phyloP scores from a whole-genome alignment of 2,329 filamentous ascomycete genomes.

The Phoma sp. region DNA sequence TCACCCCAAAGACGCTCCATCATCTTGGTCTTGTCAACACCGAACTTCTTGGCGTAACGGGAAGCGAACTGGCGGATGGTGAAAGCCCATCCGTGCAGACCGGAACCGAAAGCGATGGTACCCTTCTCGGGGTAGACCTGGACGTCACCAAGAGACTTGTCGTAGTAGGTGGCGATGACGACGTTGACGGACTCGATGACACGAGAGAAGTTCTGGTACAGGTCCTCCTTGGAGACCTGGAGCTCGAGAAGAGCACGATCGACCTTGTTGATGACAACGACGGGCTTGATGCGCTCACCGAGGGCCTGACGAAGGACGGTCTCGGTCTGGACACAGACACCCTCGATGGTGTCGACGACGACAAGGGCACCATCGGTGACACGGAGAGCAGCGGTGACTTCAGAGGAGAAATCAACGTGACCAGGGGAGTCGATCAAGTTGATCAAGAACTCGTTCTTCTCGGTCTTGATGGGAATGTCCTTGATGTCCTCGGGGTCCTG shows the following conservation, averaged over 20 bases:
- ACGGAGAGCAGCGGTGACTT: constrained; percentile 99
- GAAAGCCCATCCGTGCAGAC: constrained; percentile 99
- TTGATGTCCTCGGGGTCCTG: constrained; percentile 85
- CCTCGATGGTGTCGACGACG: constrained; percentile 99
- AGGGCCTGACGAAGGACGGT: constrained; percentile 99
- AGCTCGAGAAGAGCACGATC: constrained; percentile 99
- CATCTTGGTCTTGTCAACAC: constrained; percentile 99
- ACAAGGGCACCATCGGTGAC: constrained; percentile 99
- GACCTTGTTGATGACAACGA: constrained; percentile 99
- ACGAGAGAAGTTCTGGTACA: constrained; percentile 99
- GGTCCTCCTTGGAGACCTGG: constrained; percentile 97
- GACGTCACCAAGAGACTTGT: constrained; percentile 95
- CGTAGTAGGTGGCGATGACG: constrained; percentile 98
- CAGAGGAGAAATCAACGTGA: constrained; percentile 99
- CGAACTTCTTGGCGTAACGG: constrained; percentile 99
- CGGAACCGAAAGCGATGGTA: constrained; percentile 98
- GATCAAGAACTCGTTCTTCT: constrained; percentile 98
- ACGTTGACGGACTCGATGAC: constrained; percentile 99
- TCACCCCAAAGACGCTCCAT: constrained; percentile 99
- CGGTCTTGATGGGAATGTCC: constrained; percentile 89
- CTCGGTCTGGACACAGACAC: constrained; percentile 99
- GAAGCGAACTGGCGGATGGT: constrained; percentile 96
- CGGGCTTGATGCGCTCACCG: constrained; percentile 99
- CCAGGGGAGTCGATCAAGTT: constrained; percentile 99
- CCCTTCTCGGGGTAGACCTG: constrained; percentile 98